These are phyloP conservation scores for Saturnispora silvae DNA, from an alignment of 805 yeast genomes.

Conservation along the genomic window DNA sequence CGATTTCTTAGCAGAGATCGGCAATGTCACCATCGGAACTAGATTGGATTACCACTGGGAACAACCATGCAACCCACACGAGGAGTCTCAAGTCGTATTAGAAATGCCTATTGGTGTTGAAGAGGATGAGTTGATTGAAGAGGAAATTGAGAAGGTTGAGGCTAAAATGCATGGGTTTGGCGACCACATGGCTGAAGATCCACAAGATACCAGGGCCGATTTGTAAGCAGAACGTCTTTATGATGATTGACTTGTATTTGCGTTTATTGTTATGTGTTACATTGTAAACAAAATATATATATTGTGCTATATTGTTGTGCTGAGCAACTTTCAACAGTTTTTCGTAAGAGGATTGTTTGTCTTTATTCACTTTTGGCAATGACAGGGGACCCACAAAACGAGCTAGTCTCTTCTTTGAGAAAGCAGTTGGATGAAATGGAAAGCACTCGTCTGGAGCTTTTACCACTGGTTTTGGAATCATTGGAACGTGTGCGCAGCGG, in stretches of 20 bases:
- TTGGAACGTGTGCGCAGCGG: conserved; percentile 32
- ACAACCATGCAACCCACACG: background rate
- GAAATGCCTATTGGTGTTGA: background rate
- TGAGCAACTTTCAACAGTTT: too few relatives aligned
- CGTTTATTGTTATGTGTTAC: too few relatives aligned
- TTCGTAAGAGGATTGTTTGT: too few relatives aligned
- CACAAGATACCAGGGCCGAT: background rate
- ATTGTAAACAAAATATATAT: too few relatives aligned
- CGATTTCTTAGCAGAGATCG: conserved; percentile 44
- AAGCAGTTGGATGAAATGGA: conserved; percentile 16
- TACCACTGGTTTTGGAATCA: conserved; percentile 32
- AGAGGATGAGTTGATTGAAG: background rate
- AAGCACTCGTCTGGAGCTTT: conserved; percentile 26
- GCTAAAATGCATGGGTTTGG: conserved; percentile 13
- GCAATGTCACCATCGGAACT: conserved; percentile 4
- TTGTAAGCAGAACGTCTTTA: too few relatives aligned
- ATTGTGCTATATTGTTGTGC: too few relatives aligned
- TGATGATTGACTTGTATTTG: too few relatives aligned
- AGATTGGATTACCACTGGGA: conserved; percentile 2
- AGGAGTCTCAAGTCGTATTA: background rate
- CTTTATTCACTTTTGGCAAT: too few relatives aligned
- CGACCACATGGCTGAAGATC: conserved; percentile 14
- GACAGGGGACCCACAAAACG: too few relatives aligned
- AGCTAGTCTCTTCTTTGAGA: too few relatives aligned
- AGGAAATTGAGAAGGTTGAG: conserved; percentile 3